These are phyloP conservation scores for Ceratocystis cubensis DNA, from an alignment of 2,329 filamentous ascomycete species.

Conservation along the genomic window DNA sequence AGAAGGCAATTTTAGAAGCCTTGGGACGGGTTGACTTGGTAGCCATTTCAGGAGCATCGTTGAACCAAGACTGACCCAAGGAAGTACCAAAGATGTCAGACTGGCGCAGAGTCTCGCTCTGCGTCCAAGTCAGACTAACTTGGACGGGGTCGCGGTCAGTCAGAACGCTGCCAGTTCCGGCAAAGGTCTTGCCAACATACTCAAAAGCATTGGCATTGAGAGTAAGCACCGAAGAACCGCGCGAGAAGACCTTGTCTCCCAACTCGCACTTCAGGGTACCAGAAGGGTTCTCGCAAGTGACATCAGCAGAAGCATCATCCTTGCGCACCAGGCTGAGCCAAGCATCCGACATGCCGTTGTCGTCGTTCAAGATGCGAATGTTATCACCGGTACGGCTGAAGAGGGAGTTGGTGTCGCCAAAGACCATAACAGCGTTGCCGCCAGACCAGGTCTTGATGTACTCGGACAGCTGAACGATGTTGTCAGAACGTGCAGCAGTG, in stretches of 20 bases:
- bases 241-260: constrained; percentile 55
- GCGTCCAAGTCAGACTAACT: constrained; percentile 38
- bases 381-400: constrained; percentile 50
- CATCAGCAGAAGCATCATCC: constrained; percentile 35
- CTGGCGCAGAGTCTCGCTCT: constrained; percentile 26
- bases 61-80: constrained; percentile 40
- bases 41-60: constrained; percentile 36
- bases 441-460: constrained; percentile 44
- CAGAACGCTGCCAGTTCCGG: constrained; percentile 45
- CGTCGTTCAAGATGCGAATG: constrained; percentile 37
- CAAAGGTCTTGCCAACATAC: constrained; percentile 45
- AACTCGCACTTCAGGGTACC: constrained; percentile 45
- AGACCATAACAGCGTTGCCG: constrained; percentile 51
- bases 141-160: constrained; percentile 53
- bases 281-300: constrained; percentile 46
- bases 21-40: constrained; percentile 27
- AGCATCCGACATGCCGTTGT: constrained; percentile 43
- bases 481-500: constrained; percentile 42
- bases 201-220: constrained; percentile 39
- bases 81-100: constrained; percentile 34
- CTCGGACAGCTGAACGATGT: constrained; percentile 45
- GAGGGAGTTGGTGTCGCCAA: constrained; percentile 53
- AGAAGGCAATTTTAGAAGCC: constrained; percentile 33
- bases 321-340: constrained; percentile 45
- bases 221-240: constrained; percentile 35